Evolutionary conservation across 164 flowering plant species (phyloP).

Genomic region (grape (Vitis vinifera)): ASM3070453v1 NC_081812.1:4509001-4509500

Average conservation of each 20-base stretch:
- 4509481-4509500: background rate
- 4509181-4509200: conserved; percentile 57
- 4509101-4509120: conserved; percentile 78
- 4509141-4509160: conserved; percentile 61
- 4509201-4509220: conserved; percentile 46
- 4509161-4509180: conserved; percentile 68
- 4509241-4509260: background rate
- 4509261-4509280: background rate
- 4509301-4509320: background rate
- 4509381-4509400: conserved; percentile 68
- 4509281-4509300: background rate
- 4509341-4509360: conserved; percentile 79
- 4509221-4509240: conserved; percentile 34
- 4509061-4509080: conserved; percentile 19
- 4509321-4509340: background rate
- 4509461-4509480: conserved; percentile 31
- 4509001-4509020: background rate
- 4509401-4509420: conserved; percentile 76
- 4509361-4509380: conserved; percentile 69
- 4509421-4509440: conserved; percentile 93
- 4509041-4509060: background rate
- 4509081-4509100: conserved; percentile 83
- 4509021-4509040: background rate
- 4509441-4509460: conserved; percentile 90
- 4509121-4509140: conserved; percentile 83